Base-by-base conservation (phyloP, 352 stramenopile species). In the Phytophthora multivora region DNA sequence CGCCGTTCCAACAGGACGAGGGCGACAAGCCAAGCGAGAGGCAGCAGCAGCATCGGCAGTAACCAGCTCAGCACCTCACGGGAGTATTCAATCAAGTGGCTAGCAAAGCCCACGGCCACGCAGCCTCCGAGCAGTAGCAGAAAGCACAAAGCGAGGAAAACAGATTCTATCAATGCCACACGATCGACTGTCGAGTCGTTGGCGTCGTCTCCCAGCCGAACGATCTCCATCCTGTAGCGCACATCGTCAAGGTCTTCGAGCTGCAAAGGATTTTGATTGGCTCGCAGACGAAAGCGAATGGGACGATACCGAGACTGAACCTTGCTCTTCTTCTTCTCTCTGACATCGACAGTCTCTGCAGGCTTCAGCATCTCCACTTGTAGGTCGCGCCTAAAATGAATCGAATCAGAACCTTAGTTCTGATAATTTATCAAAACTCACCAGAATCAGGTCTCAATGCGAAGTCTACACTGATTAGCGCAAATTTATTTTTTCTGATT, bases 181-280 rank as follows among this genome's bases (percentile, higher is more conserved):
- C 23, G 59, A 12, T 64, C 43, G 15, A 59, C 46, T 15, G 30
- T 38, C 25, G 41, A 39, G 40, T 66, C 25, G 11, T 53, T 36
- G n/a, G 23, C 25, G 38, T 42, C 36, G 15, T 62, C 63, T 15
- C 42, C 48, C 13, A 85, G 38, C 9, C 67, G 77, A 33, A 87
- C 75, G 18, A 80, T 68, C 63, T 90, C 80, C 26, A 86, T 70
- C 60, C 71, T 80, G 72, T 91, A 88, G 35, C 78, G 68, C 39
- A 87, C 69, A 57, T 82, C 77, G 45, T 86, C 72, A 59, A 91
- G 89, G 59, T 91, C 80, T 16, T 87, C 80, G n/a, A 73, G 73
- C 5, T 65, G 63, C 18, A 91, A 66, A 8, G 36, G 58, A 8
- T 21, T 19, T 41, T 63, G 49, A n/a, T 69, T 56, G 16, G 62